Evolutionary conservation across 345 rosid species (phyloP), one percentile per base, ranked within the genome.

Genomic region (Mallotus nudiflorus): DNA sequence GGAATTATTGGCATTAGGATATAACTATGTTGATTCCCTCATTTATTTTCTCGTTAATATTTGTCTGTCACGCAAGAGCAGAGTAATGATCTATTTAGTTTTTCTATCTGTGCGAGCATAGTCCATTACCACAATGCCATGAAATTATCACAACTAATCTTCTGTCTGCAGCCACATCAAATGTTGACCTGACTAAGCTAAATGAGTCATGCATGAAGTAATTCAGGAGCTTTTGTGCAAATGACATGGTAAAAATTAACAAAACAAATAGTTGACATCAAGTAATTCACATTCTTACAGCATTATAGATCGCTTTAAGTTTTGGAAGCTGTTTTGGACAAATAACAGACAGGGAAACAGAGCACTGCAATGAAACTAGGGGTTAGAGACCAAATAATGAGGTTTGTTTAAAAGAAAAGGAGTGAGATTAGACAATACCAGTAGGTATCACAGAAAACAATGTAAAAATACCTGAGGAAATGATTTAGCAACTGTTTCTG

Each of bases 321-420:
- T 89, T 92, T 31, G 94, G 82, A 76, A 92, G 98, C 87, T 83
- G 92, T 82, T 88, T 89, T 72, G 97, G 98, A 75, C 98, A 89
- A 64, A 95, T 86, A 73, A 92, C 87, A 58, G 98, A 90, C 59
- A 95, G 81, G 80, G 98, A 90, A 72, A 92, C 84, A 70, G 82
- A 82, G 72, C 86, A 82, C 98, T 94, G 97, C 79, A 83, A 57
- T 66, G 70, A 80, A 62, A 79, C 37, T 31, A 61, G 48, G 71
- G 39, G 78, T 73, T 45, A 77, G 78, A 71, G 65, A 75, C 68
- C 50, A 40, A 65, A 63, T 62, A 45, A 57, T 51, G 66, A 25
- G 45, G 37, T 33, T 33, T n/a, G n/a, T n/a, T n/a, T n/a, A n/a
- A 35, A 50, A 59, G 39, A 49, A 69, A 35, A 39, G 9, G 46